Percentiles rank a stretch among this genome's conserved stretches.
These are phyloP conservation scores for Flaveria trinervia DNA, from an alignment of 129 eudicot genomes.

Conservation along the genomic window DNA sequence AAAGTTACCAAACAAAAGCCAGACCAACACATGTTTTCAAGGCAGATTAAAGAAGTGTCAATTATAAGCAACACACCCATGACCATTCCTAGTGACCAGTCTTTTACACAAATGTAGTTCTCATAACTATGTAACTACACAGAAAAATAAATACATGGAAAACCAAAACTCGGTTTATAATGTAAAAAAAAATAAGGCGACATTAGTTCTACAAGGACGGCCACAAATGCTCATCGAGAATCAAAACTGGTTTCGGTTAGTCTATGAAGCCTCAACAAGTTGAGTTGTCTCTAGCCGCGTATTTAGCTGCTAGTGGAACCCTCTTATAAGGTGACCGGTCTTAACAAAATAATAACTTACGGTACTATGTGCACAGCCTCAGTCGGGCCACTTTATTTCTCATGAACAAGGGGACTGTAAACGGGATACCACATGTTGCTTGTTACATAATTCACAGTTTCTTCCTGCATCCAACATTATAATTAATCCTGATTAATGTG, in stretches of 20 bases:
- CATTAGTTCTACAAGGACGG: slow-evolving; percentile 13
- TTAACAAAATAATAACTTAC: slow-evolving; percentile 8
- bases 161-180: not conserved
- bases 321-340: slow-evolving; percentile 8
- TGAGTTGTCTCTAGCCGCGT: slow-evolving; percentile 16
- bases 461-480: slow-evolving; percentile 61
- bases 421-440: slow-evolving; percentile 90
- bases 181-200: not conserved
- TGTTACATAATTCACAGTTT: slow-evolving; percentile 59
- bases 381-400: slow-evolving; percentile 50
- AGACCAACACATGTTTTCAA: not conserved
- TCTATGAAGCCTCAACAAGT: slow-evolving; percentile 3
- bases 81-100: not conserved
- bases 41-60: not conserved
- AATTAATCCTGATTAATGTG: not conserved
- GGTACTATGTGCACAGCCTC: slow-evolving; percentile 8
- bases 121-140: not conserved
- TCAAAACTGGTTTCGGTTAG: slow-evolving; percentile 25
- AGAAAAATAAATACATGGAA: not conserved
- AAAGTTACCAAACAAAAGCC: not conserved
- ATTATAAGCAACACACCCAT: slow-evolving; percentile 10
- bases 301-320: slow-evolving; percentile 13
- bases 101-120: slow-evolving; percentile 9
- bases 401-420: slow-evolving; percentile 95
- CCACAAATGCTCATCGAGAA: slow-evolving; percentile 31